Evolutionary conservation across 1,139 yeast genomes (phyloP).

Genomic region (Hyphopichia wangnamkhiaoensis): DNA sequence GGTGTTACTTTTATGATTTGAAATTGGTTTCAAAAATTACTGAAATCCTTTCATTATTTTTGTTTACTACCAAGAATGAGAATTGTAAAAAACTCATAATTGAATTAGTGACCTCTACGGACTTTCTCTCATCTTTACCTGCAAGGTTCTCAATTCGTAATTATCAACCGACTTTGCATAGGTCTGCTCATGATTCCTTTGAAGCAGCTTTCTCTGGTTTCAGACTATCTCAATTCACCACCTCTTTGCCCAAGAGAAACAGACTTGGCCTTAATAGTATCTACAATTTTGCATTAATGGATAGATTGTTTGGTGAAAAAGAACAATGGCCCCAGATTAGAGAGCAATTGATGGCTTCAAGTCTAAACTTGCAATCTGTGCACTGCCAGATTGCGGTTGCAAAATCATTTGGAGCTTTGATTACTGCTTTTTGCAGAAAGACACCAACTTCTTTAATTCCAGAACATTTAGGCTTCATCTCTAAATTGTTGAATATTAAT

Average conservation of each 20-base stretch:
- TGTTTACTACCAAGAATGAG: constrained; percentile 58
- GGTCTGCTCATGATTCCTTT: constrained; percentile 45
- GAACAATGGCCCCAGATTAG: constrained; percentile 53
- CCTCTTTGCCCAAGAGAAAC: constrained; percentile 48
- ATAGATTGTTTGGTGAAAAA: constrained; percentile 51
- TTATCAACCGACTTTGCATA: constrained; percentile 46
- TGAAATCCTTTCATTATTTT: constrained; percentile 71
- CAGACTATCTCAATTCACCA: constrained; percentile 54
- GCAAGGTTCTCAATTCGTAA: constrained; percentile 30
- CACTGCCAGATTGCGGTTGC: constrained; percentile 70
- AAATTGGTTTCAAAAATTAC: constrained; percentile 66
- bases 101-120: constrained; percentile 39
- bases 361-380: constrained; percentile 63
- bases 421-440: constrained; percentile 61
- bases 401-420: constrained; percentile 75
- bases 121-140: constrained; percentile 33
- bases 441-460: constrained; percentile 33
- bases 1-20: constrained; percentile 55
- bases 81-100: constrained; percentile 43
- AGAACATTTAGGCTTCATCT: constrained; percentile 45
- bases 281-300: constrained; percentile 67
- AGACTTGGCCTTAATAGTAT: constrained; percentile 54
- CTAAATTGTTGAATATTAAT: constrained; percentile 53
- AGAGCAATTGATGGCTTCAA: constrained; percentile 57
- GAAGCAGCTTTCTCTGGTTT: constrained; percentile 48